Evolutionary conservation across 1,284 basidiomycete species (phyloP).

Genomic region (Hymenochaete sp.): DNA sequence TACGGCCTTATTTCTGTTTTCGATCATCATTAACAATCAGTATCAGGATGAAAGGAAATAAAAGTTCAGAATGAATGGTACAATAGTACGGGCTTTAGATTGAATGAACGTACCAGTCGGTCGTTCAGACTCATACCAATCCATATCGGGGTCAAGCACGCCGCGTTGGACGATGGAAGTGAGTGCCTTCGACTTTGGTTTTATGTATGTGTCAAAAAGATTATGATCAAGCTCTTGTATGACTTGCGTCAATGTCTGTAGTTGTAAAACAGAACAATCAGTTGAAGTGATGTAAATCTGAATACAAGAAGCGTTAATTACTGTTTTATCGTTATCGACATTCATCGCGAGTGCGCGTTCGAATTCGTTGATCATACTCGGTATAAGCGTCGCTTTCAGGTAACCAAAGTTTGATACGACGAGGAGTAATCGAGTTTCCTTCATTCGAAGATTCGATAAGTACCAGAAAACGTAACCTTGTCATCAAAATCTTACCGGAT

Average conservation of each 20-base stretch:
- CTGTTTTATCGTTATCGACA: slow-evolving; percentile 69
- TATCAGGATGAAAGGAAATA: slow-evolving; percentile 1
- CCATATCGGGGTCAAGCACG: slow-evolving; percentile 71
- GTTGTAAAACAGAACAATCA: not conserved
- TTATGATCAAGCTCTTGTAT: slow-evolving; percentile 79
- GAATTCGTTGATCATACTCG: slow-evolving; percentile 74
- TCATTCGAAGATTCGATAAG: slow-evolving; percentile 15
- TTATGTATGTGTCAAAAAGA: slow-evolving; percentile 81
- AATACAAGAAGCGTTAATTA: slow-evolving; percentile 25
- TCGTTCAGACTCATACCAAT: slow-evolving; percentile 87
- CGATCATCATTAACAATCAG: not conserved
- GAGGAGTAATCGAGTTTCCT: slow-evolving; percentile 85
- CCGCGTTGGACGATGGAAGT: slow-evolving; percentile 67
- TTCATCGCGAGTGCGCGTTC: slow-evolving; percentile 70
- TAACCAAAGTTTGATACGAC: slow-evolving; percentile 87
- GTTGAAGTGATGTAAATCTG: slow-evolving; percentile 4
- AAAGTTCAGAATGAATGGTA: slow-evolving; percentile 4
- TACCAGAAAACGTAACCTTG: slow-evolving; percentile 9
- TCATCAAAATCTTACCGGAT: slow-evolving; percentile 39
- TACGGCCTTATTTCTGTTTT: slow-evolving; percentile 83
- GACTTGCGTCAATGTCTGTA: slow-evolving; percentile 66
- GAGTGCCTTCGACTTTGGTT: slow-evolving; percentile 66
- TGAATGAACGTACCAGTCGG: slow-evolving; percentile 65
- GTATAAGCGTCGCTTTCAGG: slow-evolving; percentile 63
- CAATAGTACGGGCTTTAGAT: not conserved